Evolutionary conservation across 192 early-diverging fungal genomes (phyloP), one percentile per base, ranked within the genome.

Genomic region (Cetraspora pellucida): DNA sequence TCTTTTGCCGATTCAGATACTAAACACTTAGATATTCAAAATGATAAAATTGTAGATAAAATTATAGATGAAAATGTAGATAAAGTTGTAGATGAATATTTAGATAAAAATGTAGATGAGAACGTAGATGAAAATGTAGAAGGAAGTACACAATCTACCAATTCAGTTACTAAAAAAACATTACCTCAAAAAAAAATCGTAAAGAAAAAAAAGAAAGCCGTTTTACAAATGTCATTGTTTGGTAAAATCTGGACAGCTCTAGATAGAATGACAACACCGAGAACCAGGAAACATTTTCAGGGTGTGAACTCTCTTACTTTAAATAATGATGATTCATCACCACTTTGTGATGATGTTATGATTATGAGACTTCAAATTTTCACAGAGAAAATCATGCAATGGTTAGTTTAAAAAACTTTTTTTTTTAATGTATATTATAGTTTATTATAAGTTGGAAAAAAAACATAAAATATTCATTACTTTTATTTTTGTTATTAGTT

Each of bases 221-320:
- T 65, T 16, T 28, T 28, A 8, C 21, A 80, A 31, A 74, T 84
- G 75, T 78, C 83, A 71, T 47, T 84, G 9, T 84, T 84, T 80
- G 83, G 83, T 10, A 82, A 76, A 16, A 82, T 82, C 5, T 84
- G 83, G 83, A 84, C 83, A 8, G 45, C 82, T 21, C 37, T 84
- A 2, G 83, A 84, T 46, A 47, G 79, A 23, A 82, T 84, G 76
- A 74, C 79, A 8, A 82, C 83, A 6, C 31, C 61, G 43, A 60
- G 70, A 10, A 84, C 83, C 7, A 60, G 81, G 46, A 10, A 1
- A 10, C 82, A 76, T 45, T 68, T 83, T 23, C 16, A 45, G 66
- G 43, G 45, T 28, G 25, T 28, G 49, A 21, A 47, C 58, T 25
- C 17, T 57, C n/a, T 30, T 50, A 45, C 9, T 25, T 25, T 16